Conservation (phyloP, 2,329 filamentous ascomycete species). For the Juglanconis oblonga region DNA sequence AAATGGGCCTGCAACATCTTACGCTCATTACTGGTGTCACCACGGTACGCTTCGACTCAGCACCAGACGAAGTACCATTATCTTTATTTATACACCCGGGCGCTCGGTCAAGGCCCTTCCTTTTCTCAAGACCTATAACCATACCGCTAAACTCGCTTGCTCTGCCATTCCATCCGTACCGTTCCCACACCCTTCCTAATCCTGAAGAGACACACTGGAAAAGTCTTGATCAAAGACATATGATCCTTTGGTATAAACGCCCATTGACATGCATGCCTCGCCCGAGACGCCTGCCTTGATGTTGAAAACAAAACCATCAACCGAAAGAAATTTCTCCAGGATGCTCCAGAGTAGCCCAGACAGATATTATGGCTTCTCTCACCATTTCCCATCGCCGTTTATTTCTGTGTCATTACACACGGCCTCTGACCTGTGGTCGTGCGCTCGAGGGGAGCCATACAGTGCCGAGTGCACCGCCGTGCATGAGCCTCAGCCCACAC, state of each 20-base stretch:
- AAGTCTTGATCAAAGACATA: not conserved
- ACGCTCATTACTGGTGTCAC: too few species aligned
- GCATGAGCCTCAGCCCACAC: constrained; percentile 30
- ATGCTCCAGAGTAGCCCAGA: constrained; percentile 7
- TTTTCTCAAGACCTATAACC: too few species aligned
- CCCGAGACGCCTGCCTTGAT: not conserved
- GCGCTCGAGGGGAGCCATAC: not conserved
- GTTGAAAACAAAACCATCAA: not conserved
- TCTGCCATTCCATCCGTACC: too few species aligned
- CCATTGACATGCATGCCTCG: not conserved
- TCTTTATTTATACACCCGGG: too few species aligned
- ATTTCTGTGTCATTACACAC: not conserved
- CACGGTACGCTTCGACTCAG: too few species aligned
- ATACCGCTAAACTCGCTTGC: too few species aligned
- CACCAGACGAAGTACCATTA: too few species aligned
- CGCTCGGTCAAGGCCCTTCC: too few species aligned
- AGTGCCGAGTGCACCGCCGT: not conserved
- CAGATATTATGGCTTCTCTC: constrained; percentile 5
- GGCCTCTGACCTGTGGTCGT: not conserved
- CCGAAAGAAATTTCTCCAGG: not conserved
- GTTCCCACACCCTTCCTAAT: not conserved
- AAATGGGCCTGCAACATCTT: too few species aligned
- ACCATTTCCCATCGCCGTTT: not conserved
- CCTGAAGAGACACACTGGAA: not conserved
- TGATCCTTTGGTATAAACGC: not conserved